phyloP scores from a whole-genome alignment of 2,329 filamentous ascomycete genomes.

The Thielaviopsis punctulata region DNA sequence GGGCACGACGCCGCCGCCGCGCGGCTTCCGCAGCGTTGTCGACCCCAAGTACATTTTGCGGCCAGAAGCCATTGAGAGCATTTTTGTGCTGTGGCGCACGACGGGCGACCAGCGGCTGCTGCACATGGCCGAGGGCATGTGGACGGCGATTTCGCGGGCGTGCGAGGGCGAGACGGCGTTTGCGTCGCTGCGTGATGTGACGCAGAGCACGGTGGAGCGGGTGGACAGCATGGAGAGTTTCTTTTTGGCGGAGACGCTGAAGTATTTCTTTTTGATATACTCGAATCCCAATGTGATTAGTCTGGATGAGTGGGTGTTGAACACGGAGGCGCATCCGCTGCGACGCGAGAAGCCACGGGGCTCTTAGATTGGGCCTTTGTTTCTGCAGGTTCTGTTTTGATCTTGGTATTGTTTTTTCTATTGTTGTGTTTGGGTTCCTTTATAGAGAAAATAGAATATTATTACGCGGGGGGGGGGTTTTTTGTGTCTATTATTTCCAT shows the following conservation, averaged over 20 bases:
- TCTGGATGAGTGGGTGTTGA: slow-evolving; percentile 45
- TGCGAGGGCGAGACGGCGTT: slow-evolving; percentile 46
- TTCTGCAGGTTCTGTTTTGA: background rate
- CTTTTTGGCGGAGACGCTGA: slow-evolving; percentile 52
- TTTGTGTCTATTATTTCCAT: background rate
- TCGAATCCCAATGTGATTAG: slow-evolving; percentile 39
- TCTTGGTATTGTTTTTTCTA: background rate
- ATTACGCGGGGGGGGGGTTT: background rate
- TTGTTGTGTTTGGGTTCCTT: background rate
- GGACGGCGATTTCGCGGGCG: slow-evolving; percentile 40
- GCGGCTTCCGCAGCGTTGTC: slow-evolving; percentile 36
- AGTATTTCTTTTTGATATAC: slow-evolving; percentile 50
- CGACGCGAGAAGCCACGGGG: slow-evolving; percentile 16
- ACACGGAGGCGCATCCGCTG: slow-evolving; percentile 38
- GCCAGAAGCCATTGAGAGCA: slow-evolving; percentile 65
- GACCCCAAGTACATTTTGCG: slow-evolving; percentile 47
- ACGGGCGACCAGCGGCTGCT: slow-evolving; percentile 50
- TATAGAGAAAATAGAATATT: background rate
- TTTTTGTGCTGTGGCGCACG: slow-evolving; percentile 62
- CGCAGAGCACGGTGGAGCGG: slow-evolving; percentile 15
- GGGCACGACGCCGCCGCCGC: slow-evolving; percentile 17
- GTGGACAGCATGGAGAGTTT: slow-evolving; percentile 33
- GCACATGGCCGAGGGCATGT: slow-evolving; percentile 61
- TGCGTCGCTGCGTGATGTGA: slow-evolving; percentile 48
- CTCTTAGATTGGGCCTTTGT: background rate